Evolutionary conservation across 805 yeast genomes (phyloP).

Genomic region (Saccharomycopsis fermentans): DNA sequence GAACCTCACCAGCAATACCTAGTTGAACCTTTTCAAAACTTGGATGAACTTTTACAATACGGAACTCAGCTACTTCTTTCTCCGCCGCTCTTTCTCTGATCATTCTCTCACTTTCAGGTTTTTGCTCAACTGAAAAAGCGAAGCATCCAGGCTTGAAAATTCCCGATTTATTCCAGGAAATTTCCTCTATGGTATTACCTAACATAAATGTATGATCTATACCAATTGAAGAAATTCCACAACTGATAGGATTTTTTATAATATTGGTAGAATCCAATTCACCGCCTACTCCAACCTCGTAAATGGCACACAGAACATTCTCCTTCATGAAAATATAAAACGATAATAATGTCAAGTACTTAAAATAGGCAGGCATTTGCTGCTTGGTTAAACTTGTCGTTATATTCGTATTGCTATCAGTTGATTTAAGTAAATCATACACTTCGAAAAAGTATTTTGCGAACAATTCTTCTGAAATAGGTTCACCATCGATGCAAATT

Average conservation of each 20-base stretch:
- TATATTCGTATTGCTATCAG: slow-evolving; percentile 49
- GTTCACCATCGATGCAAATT: slow-evolving; percentile 76
- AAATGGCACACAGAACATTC: slow-evolving; percentile 86
- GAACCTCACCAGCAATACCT: slow-evolving; percentile 82
- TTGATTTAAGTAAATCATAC: slow-evolving; percentile 66
- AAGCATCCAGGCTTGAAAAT: slow-evolving; percentile 63
- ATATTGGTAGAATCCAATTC: slow-evolving; percentile 94
- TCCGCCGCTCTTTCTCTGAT: slow-evolving; percentile 63
- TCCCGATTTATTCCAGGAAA: slow-evolving; percentile 96
- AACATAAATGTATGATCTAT: slow-evolving; percentile 83
- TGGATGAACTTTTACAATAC: slow-evolving; percentile 39
- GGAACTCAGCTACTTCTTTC: slow-evolving; percentile 37
- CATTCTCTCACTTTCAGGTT: slow-evolving; percentile 45
- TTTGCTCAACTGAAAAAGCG: slow-evolving; percentile 58
- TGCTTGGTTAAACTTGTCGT: slow-evolving; percentile 62
- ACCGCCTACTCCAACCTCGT: slow-evolving; percentile 98
- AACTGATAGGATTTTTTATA: slow-evolving; percentile 64
- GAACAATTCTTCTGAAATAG: slow-evolving; percentile 71
- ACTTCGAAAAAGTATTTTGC: slow-evolving; percentile 88
- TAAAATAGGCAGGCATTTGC: slow-evolving; percentile 85
- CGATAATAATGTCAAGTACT: slow-evolving; percentile 78
- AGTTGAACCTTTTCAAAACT: slow-evolving; percentile 35
- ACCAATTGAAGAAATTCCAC: slow-evolving; percentile 82
- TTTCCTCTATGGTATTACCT: slow-evolving; percentile 79
- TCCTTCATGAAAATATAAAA: slow-evolving; percentile 86